Percentiles rank a stretch among this genome's conserved stretches.
These are phyloP conservation scores for Neofusicoccum ribis DNA, from an alignment of 2,329 filamentous ascomycete species.

Conservation along the genomic window DNA sequence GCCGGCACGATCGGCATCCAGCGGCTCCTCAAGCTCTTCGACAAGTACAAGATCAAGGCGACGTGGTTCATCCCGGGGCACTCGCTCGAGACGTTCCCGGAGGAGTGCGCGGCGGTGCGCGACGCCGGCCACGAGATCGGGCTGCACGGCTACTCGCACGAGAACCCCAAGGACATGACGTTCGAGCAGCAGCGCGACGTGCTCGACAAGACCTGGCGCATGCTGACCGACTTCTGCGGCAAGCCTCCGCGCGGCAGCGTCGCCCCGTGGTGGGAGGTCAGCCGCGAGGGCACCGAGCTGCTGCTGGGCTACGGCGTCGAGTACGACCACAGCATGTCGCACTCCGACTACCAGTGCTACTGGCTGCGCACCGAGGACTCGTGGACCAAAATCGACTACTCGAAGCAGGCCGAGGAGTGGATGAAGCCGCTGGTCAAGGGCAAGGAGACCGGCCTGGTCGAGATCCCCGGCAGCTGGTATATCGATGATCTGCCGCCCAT, in stretches of 20 bases:
- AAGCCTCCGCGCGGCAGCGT: slow-evolving; percentile 72
- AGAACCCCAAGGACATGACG: slow-evolving; percentile 71
- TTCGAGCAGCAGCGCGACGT: slow-evolving; percentile 75
- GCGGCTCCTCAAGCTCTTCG: slow-evolving; percentile 68
- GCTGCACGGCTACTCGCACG: slow-evolving; percentile 71
- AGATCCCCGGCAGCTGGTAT: slow-evolving; percentile 68
- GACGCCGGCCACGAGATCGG: slow-evolving; percentile 68
- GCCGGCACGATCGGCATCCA: slow-evolving; percentile 67
- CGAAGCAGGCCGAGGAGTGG: slow-evolving; percentile 61
- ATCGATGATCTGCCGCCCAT: slow-evolving; percentile 62
- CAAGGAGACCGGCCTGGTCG: slow-evolving; percentile 62
- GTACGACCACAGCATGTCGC: slow-evolving; percentile 68
- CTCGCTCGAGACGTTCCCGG: slow-evolving; percentile 65
- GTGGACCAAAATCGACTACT: slow-evolving; percentile 70
- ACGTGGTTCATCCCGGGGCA: slow-evolving; percentile 67
- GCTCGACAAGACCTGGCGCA: slow-evolving; percentile 70
- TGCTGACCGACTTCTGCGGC: slow-evolving; percentile 68
- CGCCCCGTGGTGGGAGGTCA: slow-evolving; percentile 75
- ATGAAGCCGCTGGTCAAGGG: slow-evolving; percentile 66
- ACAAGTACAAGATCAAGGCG: slow-evolving; percentile 70
- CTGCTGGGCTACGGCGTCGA: slow-evolving; percentile 67
- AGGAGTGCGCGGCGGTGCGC: slow-evolving; percentile 61
- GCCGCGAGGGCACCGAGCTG: slow-evolving; percentile 65
- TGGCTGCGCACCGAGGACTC: slow-evolving; percentile 63
- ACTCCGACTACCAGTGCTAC: slow-evolving; percentile 66